Percentiles rank a stretch among this genome's conserved stretches.
Conservation (phyloP, 1,284 basidiomycete genomes). For the Malassezia slooffiae region DNA sequence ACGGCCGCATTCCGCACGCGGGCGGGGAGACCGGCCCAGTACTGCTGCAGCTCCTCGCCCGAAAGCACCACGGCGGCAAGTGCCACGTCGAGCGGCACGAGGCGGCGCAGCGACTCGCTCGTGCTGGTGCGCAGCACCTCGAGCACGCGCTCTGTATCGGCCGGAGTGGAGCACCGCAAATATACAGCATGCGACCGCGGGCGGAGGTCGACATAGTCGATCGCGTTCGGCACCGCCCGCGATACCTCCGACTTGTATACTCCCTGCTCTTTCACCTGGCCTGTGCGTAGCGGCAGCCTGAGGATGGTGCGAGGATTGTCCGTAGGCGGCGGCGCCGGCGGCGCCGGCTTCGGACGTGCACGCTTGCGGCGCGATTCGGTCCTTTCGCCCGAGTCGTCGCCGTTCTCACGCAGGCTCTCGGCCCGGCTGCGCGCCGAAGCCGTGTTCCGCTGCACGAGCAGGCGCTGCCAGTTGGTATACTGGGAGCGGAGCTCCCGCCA, state of each 20-base stretch:
- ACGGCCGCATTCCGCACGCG: constrained; percentile 10
- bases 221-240: background rate
- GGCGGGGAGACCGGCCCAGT: constrained; percentile 5
- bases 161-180: constrained; percentile 6
- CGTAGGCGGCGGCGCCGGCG: background rate
- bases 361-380: no score
- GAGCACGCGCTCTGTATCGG: background rate
- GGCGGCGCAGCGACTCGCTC: background rate
- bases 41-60: constrained; percentile 1
- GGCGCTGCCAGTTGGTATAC: constrained; percentile 8
- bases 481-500: background rate
- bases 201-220: constrained; percentile 11
- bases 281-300: background rate
- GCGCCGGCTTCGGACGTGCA: background rate
- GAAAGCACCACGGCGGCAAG: background rate
- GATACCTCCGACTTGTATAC: constrained; percentile 6
- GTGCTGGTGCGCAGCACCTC: no score
- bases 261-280: background rate
- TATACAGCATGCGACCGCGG: background rate
- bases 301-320: constrained; percentile 6
- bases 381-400: no score
- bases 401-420: background rate
- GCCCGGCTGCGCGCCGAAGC: background rate
- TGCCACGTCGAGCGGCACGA: background rate
- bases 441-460: constrained; percentile 4